Evolutionary conservation across 73 alveolate genomes (phyloP), one percentile per base, ranked within the genome.

Genomic region (Paramecium caudatum): DNA sequence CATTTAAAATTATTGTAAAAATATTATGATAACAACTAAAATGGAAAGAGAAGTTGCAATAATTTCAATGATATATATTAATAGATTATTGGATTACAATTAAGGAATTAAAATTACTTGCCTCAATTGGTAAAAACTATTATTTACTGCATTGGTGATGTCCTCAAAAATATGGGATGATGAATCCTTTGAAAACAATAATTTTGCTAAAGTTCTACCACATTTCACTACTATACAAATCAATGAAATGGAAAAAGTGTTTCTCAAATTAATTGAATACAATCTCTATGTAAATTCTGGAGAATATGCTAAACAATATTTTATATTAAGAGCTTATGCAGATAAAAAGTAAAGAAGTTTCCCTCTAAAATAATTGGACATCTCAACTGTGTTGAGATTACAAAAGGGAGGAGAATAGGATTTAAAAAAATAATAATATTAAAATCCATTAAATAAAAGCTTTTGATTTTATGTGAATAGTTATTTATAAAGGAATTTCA

Each of bases 161-260:
- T 23, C 99, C 25, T 94, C 99, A 30, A 98, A 98, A 90, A 97
- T 98, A 12, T 98, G 99, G 99, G 99, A 98, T 84, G 99, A 98
- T 92, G 99, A 98, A 82, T 98, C 99, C 9, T 96, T 97, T 63
- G 99, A 98, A 92, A 98, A 98, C 87, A 93, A 94, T 21, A 99
- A 98, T 83, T 98, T 98, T 93, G 98, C 99, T 1, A 96, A 98
- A 82, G 99, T 96, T 17, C 96, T 98, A 90, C 97, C 99, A 7
- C 97, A 95, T 55, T 96, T 95, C 88, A 95, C 97, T 23, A 94
- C 98, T 25, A 92, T 94, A 50, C 99, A 98, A 83, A 97, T 98
- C 17, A 98, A 98, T 90, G 91, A 98, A 33, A 90, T 98, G 88
- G 99, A 98, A 90, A 96, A 98, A 85, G 93, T 96, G 23, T 98